Conservation (phyloP, 2,329 filamentous ascomycete genomes). For the Penicillium sp. region DNA sequence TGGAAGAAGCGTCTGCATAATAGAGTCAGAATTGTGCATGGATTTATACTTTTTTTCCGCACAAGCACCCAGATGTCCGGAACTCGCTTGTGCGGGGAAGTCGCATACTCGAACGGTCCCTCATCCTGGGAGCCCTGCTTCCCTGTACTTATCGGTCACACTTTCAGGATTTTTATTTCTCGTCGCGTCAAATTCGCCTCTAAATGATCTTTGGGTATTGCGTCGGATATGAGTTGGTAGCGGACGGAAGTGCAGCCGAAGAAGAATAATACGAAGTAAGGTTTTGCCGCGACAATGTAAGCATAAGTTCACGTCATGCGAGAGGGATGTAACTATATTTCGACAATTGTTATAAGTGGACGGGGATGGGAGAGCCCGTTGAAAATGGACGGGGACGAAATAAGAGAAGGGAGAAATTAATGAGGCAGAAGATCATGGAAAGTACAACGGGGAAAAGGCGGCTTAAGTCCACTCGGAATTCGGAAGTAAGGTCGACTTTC, state of each 20-base stretch:
- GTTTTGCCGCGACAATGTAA: background rate
- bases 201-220: background rate
- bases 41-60: background rate
- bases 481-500: background rate
- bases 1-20: conserved; percentile 7
- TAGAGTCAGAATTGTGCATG: background rate
- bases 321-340: background rate
- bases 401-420: background rate
- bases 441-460: background rate
- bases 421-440: background rate
- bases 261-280: background rate
- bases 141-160: background rate
- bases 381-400: background rate
- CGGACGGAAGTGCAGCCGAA: background rate
- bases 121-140: background rate
- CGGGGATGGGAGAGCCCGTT: background rate
- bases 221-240: background rate
- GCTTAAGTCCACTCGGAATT: background rate
- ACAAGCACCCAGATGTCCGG: background rate
- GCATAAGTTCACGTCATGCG: background rate
- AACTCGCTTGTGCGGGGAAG: background rate
- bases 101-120: background rate
- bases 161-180: background rate
- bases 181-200: background rate
- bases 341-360: background rate